Conservation (phyloP, 768 basidiomycete genomes). For the Mycena latifolia region DNA sequence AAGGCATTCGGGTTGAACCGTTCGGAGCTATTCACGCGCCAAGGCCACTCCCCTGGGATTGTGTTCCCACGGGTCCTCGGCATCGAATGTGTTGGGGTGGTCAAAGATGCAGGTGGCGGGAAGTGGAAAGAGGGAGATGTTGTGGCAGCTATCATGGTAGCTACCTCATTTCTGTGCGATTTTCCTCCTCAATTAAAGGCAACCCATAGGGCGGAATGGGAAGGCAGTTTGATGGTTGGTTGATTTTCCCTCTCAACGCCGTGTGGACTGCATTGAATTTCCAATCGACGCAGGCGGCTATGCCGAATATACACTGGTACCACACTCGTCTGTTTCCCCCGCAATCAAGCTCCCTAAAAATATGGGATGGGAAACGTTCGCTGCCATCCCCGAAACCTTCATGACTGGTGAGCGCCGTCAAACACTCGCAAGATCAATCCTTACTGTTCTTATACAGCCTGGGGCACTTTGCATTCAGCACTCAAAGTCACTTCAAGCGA, state of each 20-base stretch:
- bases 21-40: slow-evolving; percentile 42
- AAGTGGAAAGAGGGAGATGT: slow-evolving; percentile 40
- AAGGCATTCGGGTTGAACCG: too few relatives aligned
- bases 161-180: neutral
- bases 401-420: slow-evolving; percentile 35
- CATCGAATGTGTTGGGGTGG: slow-evolving; percentile 43
- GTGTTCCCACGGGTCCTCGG: slow-evolving; percentile 39
- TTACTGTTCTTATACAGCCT: slow-evolving; percentile 30
- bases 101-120: slow-evolving; percentile 42
- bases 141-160: slow-evolving; percentile 40
- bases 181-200: neutral
- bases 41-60: slow-evolving; percentile 39
- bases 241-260: neutral
- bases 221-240: slow-evolving; percentile 39
- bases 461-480: slow-evolving; percentile 33
- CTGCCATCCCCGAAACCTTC: slow-evolving; percentile 42
- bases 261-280: neutral
- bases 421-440: neutral
- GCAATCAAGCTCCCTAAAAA: slow-evolving; percentile 35
- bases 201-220: slow-evolving; percentile 38
- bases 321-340: slow-evolving; percentile 40
- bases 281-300: slow-evolving; percentile 35
- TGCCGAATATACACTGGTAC: slow-evolving; percentile 42
- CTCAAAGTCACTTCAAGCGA: slow-evolving; percentile 35
- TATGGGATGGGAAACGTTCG: slow-evolving; percentile 39